phyloP scores from a whole-genome alignment of 345 rosid genomes.

The Eutrema yunnanense region DNA sequence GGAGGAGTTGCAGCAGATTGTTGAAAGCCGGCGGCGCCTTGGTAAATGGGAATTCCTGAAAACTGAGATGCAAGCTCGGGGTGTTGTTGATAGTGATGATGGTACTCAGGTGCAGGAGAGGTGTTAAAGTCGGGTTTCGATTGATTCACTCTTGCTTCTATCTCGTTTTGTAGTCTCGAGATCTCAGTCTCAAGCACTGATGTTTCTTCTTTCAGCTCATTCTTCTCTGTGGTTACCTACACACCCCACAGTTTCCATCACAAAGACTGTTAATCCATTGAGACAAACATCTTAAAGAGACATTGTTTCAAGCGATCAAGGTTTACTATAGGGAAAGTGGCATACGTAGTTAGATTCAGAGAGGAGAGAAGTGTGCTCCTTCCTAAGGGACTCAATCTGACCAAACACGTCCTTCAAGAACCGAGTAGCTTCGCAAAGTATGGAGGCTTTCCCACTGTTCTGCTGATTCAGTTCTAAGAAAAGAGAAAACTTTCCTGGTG shows the following conservation, averaged over 20 bases:
- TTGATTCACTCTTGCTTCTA: conserved; percentile 37
- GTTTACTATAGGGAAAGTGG: not conserved
- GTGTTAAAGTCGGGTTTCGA: conserved; percentile 58
- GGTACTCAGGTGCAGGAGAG: conserved; percentile 43
- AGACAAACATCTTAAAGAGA: not conserved
- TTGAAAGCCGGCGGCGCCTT: conserved; percentile 27
- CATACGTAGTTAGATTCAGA: conserved; percentile 85
- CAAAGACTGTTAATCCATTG: not conserved
- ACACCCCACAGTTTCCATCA: not conserved
- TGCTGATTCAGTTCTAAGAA: conserved; percentile 50
- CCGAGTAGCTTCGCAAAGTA: conserved; percentile 64
- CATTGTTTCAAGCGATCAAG: not conserved
- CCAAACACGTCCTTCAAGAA: conserved; percentile 59
- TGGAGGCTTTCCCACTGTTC: conserved; percentile 79
- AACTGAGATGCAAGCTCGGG: conserved; percentile 28
- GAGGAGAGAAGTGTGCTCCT: conserved; percentile 58
- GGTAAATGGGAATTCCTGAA: conserved; percentile 23
- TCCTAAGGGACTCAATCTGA: conserved; percentile 68
- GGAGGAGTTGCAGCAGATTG: conserved; percentile 34
- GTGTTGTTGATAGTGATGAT: conserved; percentile 35
- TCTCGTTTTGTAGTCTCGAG: conserved; percentile 42
- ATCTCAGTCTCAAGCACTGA: conserved; percentile 60
- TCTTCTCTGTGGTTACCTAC: conserved; percentile 72
- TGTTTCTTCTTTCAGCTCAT: conserved; percentile 81
- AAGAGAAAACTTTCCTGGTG: not conserved